phyloP scores from a whole-genome alignment of 1,284 basidiomycete species.

The Xanthoconium separans region DNA sequence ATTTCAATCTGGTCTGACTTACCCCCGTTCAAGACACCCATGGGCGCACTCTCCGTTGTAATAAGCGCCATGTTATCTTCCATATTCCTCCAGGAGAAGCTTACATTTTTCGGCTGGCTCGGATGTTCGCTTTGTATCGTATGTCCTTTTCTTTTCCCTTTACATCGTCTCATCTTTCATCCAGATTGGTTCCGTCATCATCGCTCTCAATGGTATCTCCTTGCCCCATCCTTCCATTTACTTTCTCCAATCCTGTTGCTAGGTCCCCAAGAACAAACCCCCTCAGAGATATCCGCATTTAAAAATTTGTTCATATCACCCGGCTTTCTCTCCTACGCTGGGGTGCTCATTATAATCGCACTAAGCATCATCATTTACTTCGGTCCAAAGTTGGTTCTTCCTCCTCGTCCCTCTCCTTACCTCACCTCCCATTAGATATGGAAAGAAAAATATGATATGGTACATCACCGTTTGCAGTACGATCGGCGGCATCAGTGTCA shows the following conservation, averaged over 20 bases:
- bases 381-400: constrained; percentile 59
- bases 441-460: constrained; percentile 93
- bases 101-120: constrained; percentile 91
- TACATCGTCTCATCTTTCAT: constrained; percentile 1
- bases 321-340: constrained; percentile 82
- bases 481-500: constrained; percentile 96
- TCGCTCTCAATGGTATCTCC: constrained; percentile 67
- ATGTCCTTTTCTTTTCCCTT: constrained; percentile 26
- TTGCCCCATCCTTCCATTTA: neutral
- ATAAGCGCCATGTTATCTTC: constrained; percentile 93
- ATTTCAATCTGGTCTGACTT: constrained; percentile 8
- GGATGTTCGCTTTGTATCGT: constrained; percentile 89
- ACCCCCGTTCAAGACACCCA: constrained; percentile 66
- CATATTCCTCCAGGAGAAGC: constrained; percentile 88
- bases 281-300: constrained; percentile 81
- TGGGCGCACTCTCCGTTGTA: constrained; percentile 95
- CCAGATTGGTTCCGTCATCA: constrained; percentile 84
- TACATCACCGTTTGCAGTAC: constrained; percentile 94
- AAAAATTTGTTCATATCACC: constrained; percentile 82
- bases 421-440: constrained; percentile 50
- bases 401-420: neutral
- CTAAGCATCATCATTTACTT: constrained; percentile 77
- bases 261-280: constrained; percentile 81
- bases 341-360: constrained; percentile 60
- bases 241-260: constrained; percentile 4